Conservation (phyloP, 768 basidiomycete genomes). For the Lenzites betulinus region DNA sequence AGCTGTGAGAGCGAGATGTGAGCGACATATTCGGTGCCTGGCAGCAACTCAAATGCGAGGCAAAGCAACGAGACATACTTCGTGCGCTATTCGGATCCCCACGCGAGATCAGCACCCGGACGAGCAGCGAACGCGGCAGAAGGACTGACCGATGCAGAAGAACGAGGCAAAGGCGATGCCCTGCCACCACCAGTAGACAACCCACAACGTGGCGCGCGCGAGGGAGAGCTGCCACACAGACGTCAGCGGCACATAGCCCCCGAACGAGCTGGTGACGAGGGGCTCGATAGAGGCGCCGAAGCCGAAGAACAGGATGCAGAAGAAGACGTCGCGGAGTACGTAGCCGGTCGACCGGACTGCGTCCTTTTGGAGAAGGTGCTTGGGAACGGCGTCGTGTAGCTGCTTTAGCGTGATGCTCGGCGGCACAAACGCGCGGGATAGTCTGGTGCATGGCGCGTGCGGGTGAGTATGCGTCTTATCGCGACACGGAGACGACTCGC, state of each 20-base stretch:
- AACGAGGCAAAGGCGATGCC: conserved; percentile 53
- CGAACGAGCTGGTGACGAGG: conserved; percentile 41
- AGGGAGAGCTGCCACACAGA: conserved; percentile 34
- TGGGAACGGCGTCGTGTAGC: conserved; percentile 57
- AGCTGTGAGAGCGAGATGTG: conserved; percentile 23
- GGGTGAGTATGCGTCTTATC: not conserved
- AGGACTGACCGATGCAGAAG: conserved; percentile 49
- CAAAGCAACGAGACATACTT: conserved; percentile 21
- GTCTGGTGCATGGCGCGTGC: conserved; percentile 28
- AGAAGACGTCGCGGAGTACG: conserved; percentile 46
- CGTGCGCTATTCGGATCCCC: conserved; percentile 18
- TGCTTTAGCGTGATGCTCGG: conserved; percentile 53
- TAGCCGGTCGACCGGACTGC: conserved; percentile 43
- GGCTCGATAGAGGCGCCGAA: conserved; percentile 47
- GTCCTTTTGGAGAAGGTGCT: conserved; percentile 49
- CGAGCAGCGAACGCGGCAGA: not conserved
- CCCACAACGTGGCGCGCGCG: conserved; percentile 44
- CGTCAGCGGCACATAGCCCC: conserved; percentile 37
- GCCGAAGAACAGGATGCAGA: conserved; percentile 45
- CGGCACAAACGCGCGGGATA: conserved; percentile 49
- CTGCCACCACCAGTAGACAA: conserved; percentile 52
- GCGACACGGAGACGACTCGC: not conserved
- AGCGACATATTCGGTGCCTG: conserved; percentile 8
- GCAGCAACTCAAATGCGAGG: conserved; percentile 1
- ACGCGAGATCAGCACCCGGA: not conserved